Conservation (phyloP, 2,329 filamentous ascomycete genomes). For the Emmonsiellopsis sp. region DNA sequence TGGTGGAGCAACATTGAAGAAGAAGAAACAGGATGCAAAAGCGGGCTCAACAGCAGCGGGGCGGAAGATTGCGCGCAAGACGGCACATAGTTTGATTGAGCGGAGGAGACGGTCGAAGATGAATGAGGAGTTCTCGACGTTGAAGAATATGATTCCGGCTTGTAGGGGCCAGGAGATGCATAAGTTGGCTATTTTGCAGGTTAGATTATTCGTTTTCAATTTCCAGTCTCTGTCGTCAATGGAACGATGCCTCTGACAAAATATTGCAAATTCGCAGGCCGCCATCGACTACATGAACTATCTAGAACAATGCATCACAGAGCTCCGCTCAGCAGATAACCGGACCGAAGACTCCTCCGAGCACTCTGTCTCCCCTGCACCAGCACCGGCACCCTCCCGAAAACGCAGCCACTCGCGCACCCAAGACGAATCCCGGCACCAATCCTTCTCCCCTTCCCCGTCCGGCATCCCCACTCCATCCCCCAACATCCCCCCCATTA, state of each 20-base stretch:
- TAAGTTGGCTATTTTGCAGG: constrained; percentile 90
- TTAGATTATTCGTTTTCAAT: constrained; percentile 32
- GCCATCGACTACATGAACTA: constrained; percentile 96
- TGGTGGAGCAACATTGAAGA: constrained; percentile 46
- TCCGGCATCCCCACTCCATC: constrained; percentile 3
- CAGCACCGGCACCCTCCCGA: constrained; percentile 17
- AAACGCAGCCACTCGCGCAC: constrained; percentile 7
- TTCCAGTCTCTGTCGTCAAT: background rate
- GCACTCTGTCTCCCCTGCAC: constrained; percentile 20
- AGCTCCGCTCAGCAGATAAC: constrained; percentile 55
- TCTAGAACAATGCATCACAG: constrained; percentile 75
- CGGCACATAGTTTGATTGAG: constrained; percentile 92
- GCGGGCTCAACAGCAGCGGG: constrained; percentile 64
- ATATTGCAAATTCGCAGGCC: constrained; percentile 47
- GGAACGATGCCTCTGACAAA: background rate
- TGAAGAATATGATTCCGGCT: constrained; percentile 93
- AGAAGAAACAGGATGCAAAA: constrained; percentile 60
- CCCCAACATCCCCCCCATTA: background rate
- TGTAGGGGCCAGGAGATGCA: constrained; percentile 95
- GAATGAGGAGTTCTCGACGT: constrained; percentile 92
- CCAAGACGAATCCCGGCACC: constrained; percentile 3
- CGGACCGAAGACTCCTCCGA: background rate
- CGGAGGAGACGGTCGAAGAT: constrained; percentile 85
- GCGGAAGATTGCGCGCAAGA: constrained; percentile 92
- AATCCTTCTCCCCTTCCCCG: constrained; percentile 10